These are phyloP conservation scores for Xylaria intraflava DNA, from an alignment of 495 filamentous ascomycete species.

Conservation along the genomic window DNA sequence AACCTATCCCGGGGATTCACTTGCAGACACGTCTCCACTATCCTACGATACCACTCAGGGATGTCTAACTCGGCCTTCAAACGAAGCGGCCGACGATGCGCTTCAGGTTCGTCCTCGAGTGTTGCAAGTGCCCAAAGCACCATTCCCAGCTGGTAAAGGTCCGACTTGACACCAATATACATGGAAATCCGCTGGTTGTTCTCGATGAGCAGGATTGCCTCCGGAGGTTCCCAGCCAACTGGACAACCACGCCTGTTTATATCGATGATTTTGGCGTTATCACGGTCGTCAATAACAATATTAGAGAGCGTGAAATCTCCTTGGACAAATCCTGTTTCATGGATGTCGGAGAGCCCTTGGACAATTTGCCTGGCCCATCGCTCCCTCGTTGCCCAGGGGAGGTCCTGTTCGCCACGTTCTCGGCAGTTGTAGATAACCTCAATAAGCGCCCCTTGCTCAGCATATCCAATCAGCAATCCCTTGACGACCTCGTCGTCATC, in stretches of 20 bases:
- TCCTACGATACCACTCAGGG: constrained; percentile 37
- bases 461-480: constrained; percentile 84
- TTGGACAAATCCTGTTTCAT: constrained; percentile 94
- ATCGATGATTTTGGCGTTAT: constrained; percentile 94
- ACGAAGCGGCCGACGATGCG: constrained; percentile 62
- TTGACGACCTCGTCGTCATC: constrained; percentile 70
- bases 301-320: constrained; percentile 97
- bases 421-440: constrained; percentile 76
- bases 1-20: constrained; percentile 36
- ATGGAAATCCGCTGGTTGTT: constrained; percentile 91
- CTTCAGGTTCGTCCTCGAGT: constrained; percentile 84
- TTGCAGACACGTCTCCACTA: constrained; percentile 41
- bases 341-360: constrained; percentile 81
- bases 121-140: constrained; percentile 89
- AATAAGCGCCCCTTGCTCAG: constrained; percentile 80
- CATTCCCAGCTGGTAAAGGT: constrained; percentile 95
- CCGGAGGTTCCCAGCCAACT: constrained; percentile 95
- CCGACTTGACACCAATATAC: constrained; percentile 98
- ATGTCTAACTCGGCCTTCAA: constrained; percentile 34
- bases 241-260: constrained; percentile 96
- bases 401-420: constrained; percentile 42
- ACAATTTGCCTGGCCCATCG: constrained; percentile 93
- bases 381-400: constrained; percentile 73
- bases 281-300: constrained; percentile 80
- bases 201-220: constrained; percentile 79